Base-by-base conservation (phyloP, 2,329 filamentous ascomycete species). In the Fusarium zealandicum region DNA sequence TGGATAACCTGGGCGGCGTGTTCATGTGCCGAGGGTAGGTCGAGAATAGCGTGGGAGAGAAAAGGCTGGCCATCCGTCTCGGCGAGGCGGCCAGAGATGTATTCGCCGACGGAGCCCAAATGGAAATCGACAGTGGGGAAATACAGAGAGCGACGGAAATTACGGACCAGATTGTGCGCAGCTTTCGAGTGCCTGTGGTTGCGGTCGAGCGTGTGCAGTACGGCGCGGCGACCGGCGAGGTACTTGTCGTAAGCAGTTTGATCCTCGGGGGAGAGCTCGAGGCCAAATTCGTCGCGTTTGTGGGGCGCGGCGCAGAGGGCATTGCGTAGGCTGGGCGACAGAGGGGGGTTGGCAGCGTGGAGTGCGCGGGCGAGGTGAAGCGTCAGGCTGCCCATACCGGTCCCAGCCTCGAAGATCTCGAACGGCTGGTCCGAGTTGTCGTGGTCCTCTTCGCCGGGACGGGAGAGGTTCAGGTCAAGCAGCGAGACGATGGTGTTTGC, bases 381-480 rank as follows among this genome's bases (percentile, higher is more conserved):
- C 1, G 90, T 93, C 52, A 95, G 74, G 28, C 88, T 87, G 52
- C 90, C 91, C 78, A 93, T 90, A n/a, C 90, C 91, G 4, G 90
- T 95, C 13, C 91, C 90, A 39, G 90, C 90, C 73, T 95, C 91
- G 45, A 95, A 86, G 37, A 95, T 90, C 69, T 93, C 89, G 11
- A 93, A 72, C 0, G 80, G 82, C 12, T 72, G 64, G 11, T 74
- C 70, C 6, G 73, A 70, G 12, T 39, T 32, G 22, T 65, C 64
- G 10, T 66, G 54, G 16, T 71, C 70, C 18, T 73, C 69, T 54
- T 74, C 67, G 31, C 66, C 60, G 25, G 75, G 64, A 65, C 75
- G 71, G 3, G 76, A 69, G 25, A 85, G 82, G 69, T 93, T 87
- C 37, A 95, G 79, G 70, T 95, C 90, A 17, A 96, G 81, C 18